These are phyloP conservation scores for Hanseniaspora lindneri DNA, from an alignment of 805 yeast genomes.

Conservation along the genomic window DNA sequence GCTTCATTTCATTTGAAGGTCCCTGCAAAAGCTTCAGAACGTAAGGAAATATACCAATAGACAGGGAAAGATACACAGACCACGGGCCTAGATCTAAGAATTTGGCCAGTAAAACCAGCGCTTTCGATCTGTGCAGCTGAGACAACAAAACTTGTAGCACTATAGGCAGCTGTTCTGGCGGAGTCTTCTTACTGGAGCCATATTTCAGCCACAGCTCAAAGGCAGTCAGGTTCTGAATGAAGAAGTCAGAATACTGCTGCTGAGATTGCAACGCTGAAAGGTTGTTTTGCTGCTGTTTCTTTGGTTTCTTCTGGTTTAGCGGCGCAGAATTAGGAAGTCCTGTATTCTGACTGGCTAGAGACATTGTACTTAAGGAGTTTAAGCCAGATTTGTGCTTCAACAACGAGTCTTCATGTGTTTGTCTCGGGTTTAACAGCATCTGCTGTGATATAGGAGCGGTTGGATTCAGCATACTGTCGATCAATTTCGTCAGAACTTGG, in stretches of 20 bases:
- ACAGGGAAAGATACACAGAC: constrained; percentile 87
- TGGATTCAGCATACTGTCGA: constrained; percentile 34
- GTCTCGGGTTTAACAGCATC: constrained; percentile 18
- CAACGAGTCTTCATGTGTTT: constrained; percentile 23
- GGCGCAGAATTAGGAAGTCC: too few species aligned
- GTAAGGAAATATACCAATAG: constrained; percentile 93
- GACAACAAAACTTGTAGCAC: constrained; percentile 84
- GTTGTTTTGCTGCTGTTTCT: constrained; percentile 16
- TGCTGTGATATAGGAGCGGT: constrained; percentile 26
- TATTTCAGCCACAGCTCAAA: constrained; percentile 93
- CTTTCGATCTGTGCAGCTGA: constrained; percentile 86
- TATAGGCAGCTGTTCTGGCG: constrained; percentile 92
- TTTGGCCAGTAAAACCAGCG: constrained; percentile 67
- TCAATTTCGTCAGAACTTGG: constrained; percentile 69
- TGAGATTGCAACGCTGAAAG: constrained; percentile 20
- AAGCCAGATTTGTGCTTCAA: constrained; percentile 26
- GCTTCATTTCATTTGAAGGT: constrained; percentile 90
- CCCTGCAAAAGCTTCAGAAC: constrained; percentile 80
- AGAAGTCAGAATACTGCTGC: constrained; percentile 84
- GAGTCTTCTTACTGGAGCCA: constrained; percentile 68
- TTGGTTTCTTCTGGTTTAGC: constrained; percentile 12
- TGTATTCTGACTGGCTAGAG: constrained; percentile 27
- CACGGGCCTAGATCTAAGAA: constrained; percentile 92
- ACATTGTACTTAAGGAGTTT: constrained; percentile 30
- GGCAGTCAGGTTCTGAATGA: constrained; percentile 91